phyloP scores from a whole-genome alignment of 1,284 basidiomycete species.

The Xerocomus amazonicus region DNA sequence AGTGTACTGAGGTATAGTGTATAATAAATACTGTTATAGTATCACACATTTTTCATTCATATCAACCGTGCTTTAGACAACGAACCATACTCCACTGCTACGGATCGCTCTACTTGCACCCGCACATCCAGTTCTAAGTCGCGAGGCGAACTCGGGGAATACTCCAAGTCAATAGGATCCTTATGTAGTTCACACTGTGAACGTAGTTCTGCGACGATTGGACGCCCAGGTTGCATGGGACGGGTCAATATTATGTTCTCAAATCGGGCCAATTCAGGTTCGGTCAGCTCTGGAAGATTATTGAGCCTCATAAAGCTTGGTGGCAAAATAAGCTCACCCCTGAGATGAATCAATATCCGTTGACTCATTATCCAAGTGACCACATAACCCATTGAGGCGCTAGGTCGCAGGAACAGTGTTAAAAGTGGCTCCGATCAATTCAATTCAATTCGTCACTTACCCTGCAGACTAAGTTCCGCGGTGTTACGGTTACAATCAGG shows the following conservation, averaged over 20 bases:
- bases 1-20: slow-evolving; percentile 6
- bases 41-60: slow-evolving; percentile 8
- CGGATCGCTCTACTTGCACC: slow-evolving; percentile 30
- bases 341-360: slow-evolving; percentile 35
- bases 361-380: slow-evolving; percentile 41
- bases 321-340: slow-evolving; percentile 14
- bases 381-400: slow-evolving; percentile 35
- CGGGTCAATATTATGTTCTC: slow-evolving; percentile 30
- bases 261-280: slow-evolving; percentile 23
- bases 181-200: slow-evolving; percentile 26
- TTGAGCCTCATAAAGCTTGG: not conserved
- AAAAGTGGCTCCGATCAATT: slow-evolving; percentile 1
- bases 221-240: slow-evolving; percentile 15
- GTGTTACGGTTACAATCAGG: slow-evolving; percentile 3
- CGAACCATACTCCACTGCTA: slow-evolving; percentile 30
- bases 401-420: slow-evolving; percentile 6
- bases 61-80: slow-evolving; percentile 19
- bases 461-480: slow-evolving; percentile 27
- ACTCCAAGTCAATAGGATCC: slow-evolving; percentile 23
- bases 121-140: slow-evolving; percentile 31
- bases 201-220: slow-evolving; percentile 20
- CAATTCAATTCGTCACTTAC: slow-evolving; percentile 18
- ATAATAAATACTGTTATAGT: slow-evolving; percentile 3
- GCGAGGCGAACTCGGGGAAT: slow-evolving; percentile 8
- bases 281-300: slow-evolving; percentile 25